Percentiles rank a stretch among this genome's conserved stretches.
These are phyloP conservation scores for Collybiopsis confluens DNA, from an alignment of 768 basidiomycete genomes.

Conservation along the genomic window DNA sequence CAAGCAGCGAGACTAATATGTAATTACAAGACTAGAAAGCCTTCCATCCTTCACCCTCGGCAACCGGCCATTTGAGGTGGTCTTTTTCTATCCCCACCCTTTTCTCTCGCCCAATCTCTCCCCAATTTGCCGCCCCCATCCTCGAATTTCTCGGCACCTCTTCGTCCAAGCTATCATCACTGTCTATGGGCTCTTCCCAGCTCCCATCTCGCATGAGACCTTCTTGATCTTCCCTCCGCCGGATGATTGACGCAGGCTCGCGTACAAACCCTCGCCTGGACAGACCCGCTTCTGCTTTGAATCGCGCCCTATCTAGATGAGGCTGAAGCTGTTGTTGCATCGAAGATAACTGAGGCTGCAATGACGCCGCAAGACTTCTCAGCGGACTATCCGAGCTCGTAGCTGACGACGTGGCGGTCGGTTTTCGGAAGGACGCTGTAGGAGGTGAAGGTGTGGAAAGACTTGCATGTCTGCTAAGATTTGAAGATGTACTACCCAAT, in stretches of 20 bases:
- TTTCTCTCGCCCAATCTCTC: constrained; percentile 1
- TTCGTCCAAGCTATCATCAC: no score
- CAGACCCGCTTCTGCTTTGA: constrained; percentile 70
- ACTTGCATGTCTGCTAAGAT: constrained; percentile 1
- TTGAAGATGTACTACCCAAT: not conserved
- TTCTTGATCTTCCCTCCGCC: constrained; percentile 32
- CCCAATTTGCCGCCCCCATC: not conserved
- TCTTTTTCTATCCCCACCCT: constrained; percentile 34
- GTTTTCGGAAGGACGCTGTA: not conserved
- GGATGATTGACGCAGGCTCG: constrained; percentile 18
- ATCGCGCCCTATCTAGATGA: constrained; percentile 56
- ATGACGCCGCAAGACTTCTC: constrained; percentile 11
- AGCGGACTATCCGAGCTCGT: constrained; percentile 2
- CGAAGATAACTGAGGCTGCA: constrained; percentile 27
- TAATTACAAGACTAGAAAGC: constrained; percentile 24
- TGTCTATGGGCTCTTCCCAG: constrained; percentile 16
- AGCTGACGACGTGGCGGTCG: not conserved
- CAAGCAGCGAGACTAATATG: not conserved
- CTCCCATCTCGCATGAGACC: constrained; percentile 20
- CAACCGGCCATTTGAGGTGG: constrained; percentile 58
- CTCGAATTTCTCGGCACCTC: no score
- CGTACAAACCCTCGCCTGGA: constrained; percentile 55
- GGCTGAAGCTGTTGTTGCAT: constrained; percentile 34
- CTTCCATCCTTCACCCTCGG: constrained; percentile 53
- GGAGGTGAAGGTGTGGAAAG: constrained; percentile 5